Base-by-base conservation (phyloP, 257 asterid species). In the Asclepias syriaca region DNA sequence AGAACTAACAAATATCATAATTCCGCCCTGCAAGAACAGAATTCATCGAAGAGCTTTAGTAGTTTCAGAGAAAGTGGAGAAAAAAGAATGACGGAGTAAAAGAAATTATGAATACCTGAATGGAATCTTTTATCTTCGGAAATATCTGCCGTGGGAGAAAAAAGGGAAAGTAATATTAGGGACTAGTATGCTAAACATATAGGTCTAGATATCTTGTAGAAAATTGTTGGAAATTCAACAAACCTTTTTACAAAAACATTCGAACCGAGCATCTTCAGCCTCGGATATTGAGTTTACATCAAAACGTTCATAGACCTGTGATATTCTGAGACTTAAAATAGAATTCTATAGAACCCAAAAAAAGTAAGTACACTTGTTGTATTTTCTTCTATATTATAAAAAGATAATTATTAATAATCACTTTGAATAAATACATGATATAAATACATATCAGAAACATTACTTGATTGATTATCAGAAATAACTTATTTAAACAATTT, bases 41-140 rank as follows among this genome's bases (percentile, higher is more conserved):
- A 32, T 24, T n/a, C 48, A 68, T 50, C 22, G 8, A 10, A 21
- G 5, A 40, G 51, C 46, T 59, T 43, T 6, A 77, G 21, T 68
- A 8, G 46, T 3, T 49, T 58, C 49, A n/a, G 29, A 37, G 61
- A 4, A 21, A 73, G 4, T 6, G 24, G 0, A 7, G 48, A 14
- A 2, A 29, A 29, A 13, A 18, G 24, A 66, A 48, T 21, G 5
- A 27, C 21, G 24, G 48, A 9, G 57, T 67, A 8, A 15, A 51
- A n/a, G 16, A n/a, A 50, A 15, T 68, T 27, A 51, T 24, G 49
- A 21, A 67, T 77, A 94, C 99, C 97, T 94, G 89, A 32, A 85
- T 81, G 66, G 97, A 91, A 72, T 91, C 96, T 77, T 88, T 89
- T 67, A 94, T 88, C 83, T 86, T 89, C 75, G 99, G 98, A 77